These are phyloP conservation scores for Trapa incisa DNA, from an alignment of 345 rosid species.

Conservation along the genomic window DNA sequence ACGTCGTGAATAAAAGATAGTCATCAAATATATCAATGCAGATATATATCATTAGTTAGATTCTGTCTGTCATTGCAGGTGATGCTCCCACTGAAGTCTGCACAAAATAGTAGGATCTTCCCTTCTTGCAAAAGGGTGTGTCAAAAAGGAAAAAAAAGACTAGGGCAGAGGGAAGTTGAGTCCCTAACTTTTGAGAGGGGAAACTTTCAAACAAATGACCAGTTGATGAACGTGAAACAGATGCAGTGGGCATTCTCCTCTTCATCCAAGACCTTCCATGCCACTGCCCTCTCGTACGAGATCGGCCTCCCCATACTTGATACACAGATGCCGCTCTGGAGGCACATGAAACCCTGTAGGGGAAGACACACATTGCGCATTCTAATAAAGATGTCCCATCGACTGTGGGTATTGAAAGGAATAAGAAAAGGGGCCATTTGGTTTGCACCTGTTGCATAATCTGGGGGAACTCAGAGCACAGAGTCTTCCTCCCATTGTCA, in stretches of 20 bases:
- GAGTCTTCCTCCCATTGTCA: conserved; percentile 52
- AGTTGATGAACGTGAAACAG: conserved; percentile 84
- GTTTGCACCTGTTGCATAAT: conserved; percentile 67
- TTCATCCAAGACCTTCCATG: conserved; percentile 90
- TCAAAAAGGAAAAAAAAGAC: not conserved
- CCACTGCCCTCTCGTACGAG: conserved; percentile 77
- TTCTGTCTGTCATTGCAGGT: too few relatives aligned
- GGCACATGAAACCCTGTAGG: conserved; percentile 70
- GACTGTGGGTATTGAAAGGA: not conserved
- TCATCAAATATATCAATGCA: too few relatives aligned
- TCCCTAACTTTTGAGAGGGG: not conserved
- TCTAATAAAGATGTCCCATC: not conserved
- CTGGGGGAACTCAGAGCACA: conserved; percentile 67
- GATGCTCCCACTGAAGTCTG: too few relatives aligned
- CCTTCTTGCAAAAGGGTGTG: too few relatives aligned
- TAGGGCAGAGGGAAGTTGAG: not conserved
- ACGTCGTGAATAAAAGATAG: too few relatives aligned
- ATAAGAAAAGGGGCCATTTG: not conserved
- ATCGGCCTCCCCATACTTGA: conserved; percentile 96
- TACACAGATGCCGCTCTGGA: conserved; percentile 76
- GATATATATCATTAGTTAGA: too few relatives aligned
- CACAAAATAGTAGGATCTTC: too few relatives aligned
- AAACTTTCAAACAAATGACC: conserved; percentile 64
- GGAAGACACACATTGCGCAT: not conserved
- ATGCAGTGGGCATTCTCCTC: conserved; percentile 81